phyloP scores from a whole-genome alignment of 2,329 filamentous ascomycete species.

The Macrophomina pseudophaseolina region DNA sequence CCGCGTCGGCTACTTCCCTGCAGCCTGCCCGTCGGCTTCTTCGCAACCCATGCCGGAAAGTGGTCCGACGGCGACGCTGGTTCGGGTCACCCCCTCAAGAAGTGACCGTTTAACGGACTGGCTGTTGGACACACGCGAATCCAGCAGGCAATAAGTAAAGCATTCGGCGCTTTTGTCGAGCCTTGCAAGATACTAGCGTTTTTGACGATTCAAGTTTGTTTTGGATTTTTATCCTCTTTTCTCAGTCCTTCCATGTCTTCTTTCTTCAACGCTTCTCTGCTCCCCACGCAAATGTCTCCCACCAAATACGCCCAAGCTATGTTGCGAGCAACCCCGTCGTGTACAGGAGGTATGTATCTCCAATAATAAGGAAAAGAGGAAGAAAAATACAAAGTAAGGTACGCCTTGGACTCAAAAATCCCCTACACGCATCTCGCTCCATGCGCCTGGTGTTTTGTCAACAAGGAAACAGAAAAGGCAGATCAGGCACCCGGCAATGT shows the following conservation, averaged over 20 bases:
- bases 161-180: too few relatives aligned
- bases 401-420: neutral
- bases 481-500: conserved; percentile 15
- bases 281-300: too few relatives aligned
- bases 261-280: neutral
- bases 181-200: too few relatives aligned
- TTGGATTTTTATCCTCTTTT: neutral
- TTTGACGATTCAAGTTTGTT: neutral
- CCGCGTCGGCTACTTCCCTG: too few relatives aligned
- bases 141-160: too few relatives aligned
- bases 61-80: too few relatives aligned
- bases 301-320: neutral
- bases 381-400: neutral
- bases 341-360: neutral
- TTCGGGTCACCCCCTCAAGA: too few relatives aligned
- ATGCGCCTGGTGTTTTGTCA: conserved; percentile 12
- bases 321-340: neutral
- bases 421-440: conserved; percentile 4
- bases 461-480: neutral
- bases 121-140: too few relatives aligned
- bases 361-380: neutral
- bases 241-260: neutral
- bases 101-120: too few relatives aligned
- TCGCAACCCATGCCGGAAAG: too few relatives aligned
- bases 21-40: too few relatives aligned